Conservation (phyloP, 1,284 basidiomycete species). For the Apiotrichum veenhuisii region DNA sequence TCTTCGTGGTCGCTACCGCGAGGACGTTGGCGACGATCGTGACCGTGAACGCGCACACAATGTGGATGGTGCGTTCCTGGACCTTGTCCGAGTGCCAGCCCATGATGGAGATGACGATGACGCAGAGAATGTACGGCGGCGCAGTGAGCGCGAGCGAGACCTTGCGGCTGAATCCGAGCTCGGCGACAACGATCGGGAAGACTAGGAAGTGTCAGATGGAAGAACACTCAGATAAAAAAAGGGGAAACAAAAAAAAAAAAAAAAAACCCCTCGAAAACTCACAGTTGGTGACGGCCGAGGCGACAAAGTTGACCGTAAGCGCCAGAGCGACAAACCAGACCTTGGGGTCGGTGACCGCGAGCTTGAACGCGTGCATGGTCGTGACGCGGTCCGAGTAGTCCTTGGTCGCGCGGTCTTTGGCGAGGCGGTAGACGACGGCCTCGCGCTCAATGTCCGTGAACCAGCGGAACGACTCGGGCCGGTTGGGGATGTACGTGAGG, state of each 20-base stretch:
- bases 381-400: slow-evolving; percentile 34
- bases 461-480: slow-evolving; percentile 31
- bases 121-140: slow-evolving; percentile 41
- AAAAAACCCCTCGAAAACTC: slow-evolving; percentile 14
- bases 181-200: slow-evolving; percentile 40
- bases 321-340: slow-evolving; percentile 33
- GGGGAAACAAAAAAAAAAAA: no score
- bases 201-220: slow-evolving; percentile 10
- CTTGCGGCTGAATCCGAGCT: slow-evolving; percentile 43
- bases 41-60: slow-evolving; percentile 26
- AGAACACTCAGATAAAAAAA: no score
- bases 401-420: slow-evolving; percentile 33
- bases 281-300: slow-evolving; percentile 42
- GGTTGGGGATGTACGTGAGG: slow-evolving; percentile 40
- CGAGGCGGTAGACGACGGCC: slow-evolving; percentile 36
- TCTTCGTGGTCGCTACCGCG: slow-evolving; percentile 20
- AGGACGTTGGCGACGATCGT: slow-evolving; percentile 55
- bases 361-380: slow-evolving; percentile 26
- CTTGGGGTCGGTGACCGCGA: slow-evolving; percentile 39
- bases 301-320: slow-evolving; percentile 28
- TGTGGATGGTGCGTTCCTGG: slow-evolving; percentile 10
- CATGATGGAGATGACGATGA: slow-evolving; percentile 22
- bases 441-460: slow-evolving; percentile 35
- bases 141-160: slow-evolving; percentile 44
- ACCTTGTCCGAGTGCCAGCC: slow-evolving; percentile 17